Evolutionary conservation across 805 yeast species (phyloP).

Genomic region (Starmerella asiatica): DNA sequence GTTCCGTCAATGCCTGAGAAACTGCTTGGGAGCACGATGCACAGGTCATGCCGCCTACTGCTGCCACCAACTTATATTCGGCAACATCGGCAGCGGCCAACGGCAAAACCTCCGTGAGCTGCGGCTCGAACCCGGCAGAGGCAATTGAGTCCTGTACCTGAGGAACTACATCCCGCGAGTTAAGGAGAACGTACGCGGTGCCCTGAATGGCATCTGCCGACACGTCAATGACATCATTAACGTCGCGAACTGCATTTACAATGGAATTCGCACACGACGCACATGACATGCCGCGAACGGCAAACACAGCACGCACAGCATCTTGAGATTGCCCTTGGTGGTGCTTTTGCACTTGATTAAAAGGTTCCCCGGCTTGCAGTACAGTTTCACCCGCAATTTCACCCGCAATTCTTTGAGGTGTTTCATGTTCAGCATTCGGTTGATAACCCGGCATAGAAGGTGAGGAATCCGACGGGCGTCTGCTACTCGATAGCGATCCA

Average conservation of each 20-base stretch:
- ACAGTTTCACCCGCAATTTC: too few relatives aligned
- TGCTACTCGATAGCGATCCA: not conserved
- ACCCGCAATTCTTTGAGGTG: too few relatives aligned
- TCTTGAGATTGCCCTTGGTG: not conserved
- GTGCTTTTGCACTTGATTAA: not conserved
- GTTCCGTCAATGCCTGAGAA: conserved; percentile 29
- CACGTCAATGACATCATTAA: conserved; percentile 28
- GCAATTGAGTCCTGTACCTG: conserved; percentile 36
- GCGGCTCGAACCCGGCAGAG: conserved; percentile 38
- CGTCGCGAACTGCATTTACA: conserved; percentile 30
- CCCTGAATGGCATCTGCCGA: conserved; percentile 42
- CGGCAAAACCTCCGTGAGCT: conserved; percentile 46
- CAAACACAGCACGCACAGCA: conserved; percentile 37
- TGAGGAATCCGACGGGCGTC: not conserved
- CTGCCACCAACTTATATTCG: conserved; percentile 39
- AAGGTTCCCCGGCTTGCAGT: too few relatives aligned
- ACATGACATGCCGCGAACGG: conserved; percentile 58
- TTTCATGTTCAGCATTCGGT: not conserved
- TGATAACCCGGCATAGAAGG: not conserved
- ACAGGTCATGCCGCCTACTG: conserved; percentile 64
- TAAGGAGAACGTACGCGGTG: conserved; percentile 41
- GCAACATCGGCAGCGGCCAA: conserved; percentile 29
- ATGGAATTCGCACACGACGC: conserved; percentile 45
- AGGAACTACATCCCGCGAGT: conserved; percentile 39
- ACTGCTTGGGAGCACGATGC: conserved; percentile 56